A percentile compares a stretch with the other conserved stretches of the same genome.
Evolutionary conservation across 1,139 yeast species (phyloP).

Genomic region (Kluyveromyces sp.): DNA sequence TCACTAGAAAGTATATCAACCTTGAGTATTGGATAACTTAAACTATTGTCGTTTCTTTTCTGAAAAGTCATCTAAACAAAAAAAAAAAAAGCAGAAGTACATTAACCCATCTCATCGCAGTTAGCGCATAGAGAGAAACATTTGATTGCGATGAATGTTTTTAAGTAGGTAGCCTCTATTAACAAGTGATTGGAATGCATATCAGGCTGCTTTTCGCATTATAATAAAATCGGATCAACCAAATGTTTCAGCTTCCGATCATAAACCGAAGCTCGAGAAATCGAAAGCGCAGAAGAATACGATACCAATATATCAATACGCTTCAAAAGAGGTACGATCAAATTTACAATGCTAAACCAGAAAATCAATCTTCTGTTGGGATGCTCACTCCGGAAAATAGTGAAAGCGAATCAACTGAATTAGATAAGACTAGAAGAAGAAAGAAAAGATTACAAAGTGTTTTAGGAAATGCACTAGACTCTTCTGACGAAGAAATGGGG

Average conservation of each 20-base stretch:
- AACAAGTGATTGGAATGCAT: too few relatives aligned
- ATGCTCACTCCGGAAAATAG: slow-evolving; percentile 26
- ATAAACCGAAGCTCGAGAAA: slow-evolving; percentile 9
- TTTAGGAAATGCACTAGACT: slow-evolving; percentile 14
- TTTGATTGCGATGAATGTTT: too few relatives aligned
- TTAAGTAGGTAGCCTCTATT: too few relatives aligned
- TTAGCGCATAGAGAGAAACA: too few relatives aligned
- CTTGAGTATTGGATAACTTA: too few relatives aligned
- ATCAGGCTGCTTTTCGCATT: too few relatives aligned
- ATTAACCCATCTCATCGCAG: too few relatives aligned
- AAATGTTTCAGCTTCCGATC: slow-evolving; percentile 27
- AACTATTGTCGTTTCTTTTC: too few relatives aligned
- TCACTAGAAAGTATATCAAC: too few relatives aligned
- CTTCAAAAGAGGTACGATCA: slow-evolving; percentile 14
- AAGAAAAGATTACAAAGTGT: slow-evolving; percentile 14
- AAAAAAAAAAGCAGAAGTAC: too few relatives aligned
- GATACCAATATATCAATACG: slow-evolving; percentile 24
- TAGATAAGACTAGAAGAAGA: slow-evolving; percentile 9
- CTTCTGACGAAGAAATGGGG: slow-evolving; percentile 10
- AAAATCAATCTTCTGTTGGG: slow-evolving; percentile 6
- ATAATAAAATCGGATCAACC: too few relatives aligned
- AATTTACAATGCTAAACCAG: not conserved
- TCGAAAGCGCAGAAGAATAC: slow-evolving; percentile 19
- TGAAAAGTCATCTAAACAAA: too few relatives aligned
- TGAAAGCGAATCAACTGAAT: slow-evolving; percentile 12